Evolutionary conservation across 148 eudicot species (phyloP).

Genomic region (Dysphania ambrosioides): DNA sequence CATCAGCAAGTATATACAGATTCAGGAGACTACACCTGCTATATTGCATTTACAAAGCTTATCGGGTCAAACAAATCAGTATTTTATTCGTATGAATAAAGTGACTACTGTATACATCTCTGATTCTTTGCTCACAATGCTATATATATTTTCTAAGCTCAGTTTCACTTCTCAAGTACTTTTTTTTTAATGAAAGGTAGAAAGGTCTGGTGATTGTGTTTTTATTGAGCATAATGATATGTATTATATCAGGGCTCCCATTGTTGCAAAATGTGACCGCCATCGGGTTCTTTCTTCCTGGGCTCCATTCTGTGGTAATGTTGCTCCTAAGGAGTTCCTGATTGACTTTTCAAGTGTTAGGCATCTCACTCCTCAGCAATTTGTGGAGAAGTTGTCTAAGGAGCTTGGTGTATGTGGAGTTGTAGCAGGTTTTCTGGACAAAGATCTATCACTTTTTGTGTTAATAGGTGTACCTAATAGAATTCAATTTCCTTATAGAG

Average conservation of each 20-base stretch:
- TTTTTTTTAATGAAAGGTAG: not conserved
- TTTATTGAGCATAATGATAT: not conserved
- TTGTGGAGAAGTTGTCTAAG: conserved; percentile 83
- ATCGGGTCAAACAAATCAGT: not conserved
- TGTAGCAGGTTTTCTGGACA: conserved; percentile 72
- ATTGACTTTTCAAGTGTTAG: conserved; percentile 82
- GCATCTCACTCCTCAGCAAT: conserved; percentile 68
- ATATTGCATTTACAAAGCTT: not conserved
- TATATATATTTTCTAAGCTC: conserved; percentile 11
- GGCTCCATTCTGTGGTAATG: conserved; percentile 69
- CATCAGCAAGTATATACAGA: not conserved
- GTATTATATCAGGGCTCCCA: conserved; percentile 65
- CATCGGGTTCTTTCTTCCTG: conserved; percentile 85
- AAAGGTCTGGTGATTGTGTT: conserved; percentile 6
- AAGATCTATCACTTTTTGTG: not conserved
- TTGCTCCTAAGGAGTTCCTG: conserved; percentile 57
- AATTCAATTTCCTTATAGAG: conserved; percentile 1
- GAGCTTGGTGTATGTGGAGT: conserved; percentile 85
- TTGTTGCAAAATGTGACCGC: conserved; percentile 95
- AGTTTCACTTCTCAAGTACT: not conserved
- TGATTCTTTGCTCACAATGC: not conserved
- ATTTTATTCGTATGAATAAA: not conserved
- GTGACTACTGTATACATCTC: not conserved
- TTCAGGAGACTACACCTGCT: not conserved
- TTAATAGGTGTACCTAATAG: not conserved